Percentiles rank a stretch among this genome's conserved stretches.
Evolutionary conservation across 2,329 filamentous ascomycete species (phyloP).

Genomic region (Lachnellula arida): DNA sequence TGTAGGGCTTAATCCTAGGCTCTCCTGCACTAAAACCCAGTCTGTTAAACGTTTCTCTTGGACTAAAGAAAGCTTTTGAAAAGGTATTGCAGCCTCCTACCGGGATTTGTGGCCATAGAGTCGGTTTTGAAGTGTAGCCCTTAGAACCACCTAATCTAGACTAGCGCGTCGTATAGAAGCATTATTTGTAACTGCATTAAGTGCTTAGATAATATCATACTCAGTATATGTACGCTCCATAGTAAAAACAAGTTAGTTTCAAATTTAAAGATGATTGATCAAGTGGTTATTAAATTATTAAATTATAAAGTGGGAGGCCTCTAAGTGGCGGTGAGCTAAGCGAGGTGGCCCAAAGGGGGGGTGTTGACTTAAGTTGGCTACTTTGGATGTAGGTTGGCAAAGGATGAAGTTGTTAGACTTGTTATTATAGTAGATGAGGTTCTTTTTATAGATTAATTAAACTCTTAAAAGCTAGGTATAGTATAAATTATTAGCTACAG

Average conservation of each 20-base stretch:
- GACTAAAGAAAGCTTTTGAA: neutral
- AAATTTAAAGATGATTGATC: slow-evolving; percentile 1
- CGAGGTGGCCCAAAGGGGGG: slow-evolving; percentile 7
- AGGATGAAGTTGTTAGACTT: too few relatives aligned
- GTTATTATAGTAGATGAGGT: too few relatives aligned
- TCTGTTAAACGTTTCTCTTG: neutral
- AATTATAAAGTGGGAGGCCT: neutral
- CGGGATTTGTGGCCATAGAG: neutral
- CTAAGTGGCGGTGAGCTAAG: slow-evolving; percentile 8
- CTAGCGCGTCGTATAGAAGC: neutral
- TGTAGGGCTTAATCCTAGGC: slow-evolving; percentile 1
- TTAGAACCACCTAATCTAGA: neutral
- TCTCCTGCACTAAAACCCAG: neutral
- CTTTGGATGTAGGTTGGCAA: too few relatives aligned
- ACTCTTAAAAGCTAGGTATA: too few relatives aligned
- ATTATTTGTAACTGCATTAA: slow-evolving; percentile 1
- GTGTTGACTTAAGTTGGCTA: too few relatives aligned
- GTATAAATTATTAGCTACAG: too few relatives aligned
- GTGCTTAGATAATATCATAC: slow-evolving; percentile 1
- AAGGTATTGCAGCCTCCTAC: neutral
- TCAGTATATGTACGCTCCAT: slow-evolving; percentile 7
- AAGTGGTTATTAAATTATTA: slow-evolving; percentile 1
- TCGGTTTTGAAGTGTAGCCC: neutral
- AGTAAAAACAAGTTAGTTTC: neutral
- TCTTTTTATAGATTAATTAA: too few relatives aligned